A percentile compares a stretch with the other conserved stretches of the same genome.
These are phyloP conservation scores for Cydonia oblonga DNA, from an alignment of 331 rosid genomes.

Conservation along the genomic window DNA sequence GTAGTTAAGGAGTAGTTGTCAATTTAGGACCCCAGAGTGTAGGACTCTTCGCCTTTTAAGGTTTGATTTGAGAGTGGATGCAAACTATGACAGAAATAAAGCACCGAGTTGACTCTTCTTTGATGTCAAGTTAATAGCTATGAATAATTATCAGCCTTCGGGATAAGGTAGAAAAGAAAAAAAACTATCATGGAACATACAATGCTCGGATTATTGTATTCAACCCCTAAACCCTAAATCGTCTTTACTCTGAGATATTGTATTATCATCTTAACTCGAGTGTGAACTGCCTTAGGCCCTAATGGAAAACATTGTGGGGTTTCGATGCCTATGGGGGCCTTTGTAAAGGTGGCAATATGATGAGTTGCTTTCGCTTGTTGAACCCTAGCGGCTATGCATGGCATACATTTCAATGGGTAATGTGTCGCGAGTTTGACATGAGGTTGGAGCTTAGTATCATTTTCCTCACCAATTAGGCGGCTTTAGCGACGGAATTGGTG, in stretches of 20 bases:
- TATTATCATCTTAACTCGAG: no score
- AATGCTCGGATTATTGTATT: no score
- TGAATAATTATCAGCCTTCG: no score
- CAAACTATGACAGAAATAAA: neutral
- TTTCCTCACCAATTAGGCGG: neutral
- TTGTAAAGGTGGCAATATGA: neutral
- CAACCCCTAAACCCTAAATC: neutral
- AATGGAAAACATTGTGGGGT: neutral
- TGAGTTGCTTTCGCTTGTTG: neutral
- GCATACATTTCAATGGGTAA: neutral
- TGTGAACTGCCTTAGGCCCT: neutral
- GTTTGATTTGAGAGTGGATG: neutral
- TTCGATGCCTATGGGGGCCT: neutral
- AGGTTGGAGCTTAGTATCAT: neutral
- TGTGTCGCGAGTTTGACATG: neutral
- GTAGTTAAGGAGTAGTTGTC: neutral
- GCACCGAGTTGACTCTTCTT: neutral
- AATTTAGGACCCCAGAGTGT: no score
- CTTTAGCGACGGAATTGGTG: conserved; percentile 1
- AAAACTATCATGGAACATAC: neutral
- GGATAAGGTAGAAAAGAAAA: no score
- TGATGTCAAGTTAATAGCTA: neutral
- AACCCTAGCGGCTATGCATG: neutral
- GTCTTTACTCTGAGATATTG: neutral
- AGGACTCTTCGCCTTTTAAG: no score